Evolutionary conservation across 345 rosid genomes (phyloP).

Genomic region (Eucalyptus shirleyi): DNA sequence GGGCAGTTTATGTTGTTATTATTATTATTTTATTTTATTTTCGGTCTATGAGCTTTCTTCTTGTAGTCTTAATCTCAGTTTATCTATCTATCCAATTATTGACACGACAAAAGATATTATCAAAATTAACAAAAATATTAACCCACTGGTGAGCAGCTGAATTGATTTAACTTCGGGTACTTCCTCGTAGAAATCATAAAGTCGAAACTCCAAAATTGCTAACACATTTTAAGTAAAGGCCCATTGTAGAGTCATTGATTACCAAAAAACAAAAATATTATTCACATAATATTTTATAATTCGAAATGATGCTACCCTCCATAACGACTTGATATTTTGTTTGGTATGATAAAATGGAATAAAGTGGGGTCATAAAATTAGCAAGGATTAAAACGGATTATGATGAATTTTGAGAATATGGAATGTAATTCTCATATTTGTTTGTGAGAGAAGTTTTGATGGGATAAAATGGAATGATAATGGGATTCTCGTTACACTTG

Average conservation of each 20-base stretch:
- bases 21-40: too few relatives aligned
- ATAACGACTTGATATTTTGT: background rate
- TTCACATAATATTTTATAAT: background rate
- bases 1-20: background rate
- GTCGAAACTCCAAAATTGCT: fast-evolving
- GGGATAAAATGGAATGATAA: background rate
- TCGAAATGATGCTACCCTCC: background rate
- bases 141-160: fast-evolving
- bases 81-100: background rate
- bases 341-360: background rate
- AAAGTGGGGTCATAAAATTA: background rate
- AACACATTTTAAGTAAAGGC: too few relatives aligned
- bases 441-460: background rate
- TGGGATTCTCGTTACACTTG: background rate
- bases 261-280: background rate
- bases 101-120: background rate
- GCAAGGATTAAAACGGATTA: background rate
- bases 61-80: background rate
- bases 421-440: background rate
- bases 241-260: fast-evolving
- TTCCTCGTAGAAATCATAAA: fast-evolving
- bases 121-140: background rate
- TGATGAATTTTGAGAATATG: background rate
- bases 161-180: fast-evolving
- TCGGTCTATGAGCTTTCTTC: background rate